Percentiles rank a stretch among this genome's conserved stretches.
Evolutionary conservation across 192 early-diverging fungal genomes (phyloP).

Genomic region (Coemansia brasiliensis): DNA sequence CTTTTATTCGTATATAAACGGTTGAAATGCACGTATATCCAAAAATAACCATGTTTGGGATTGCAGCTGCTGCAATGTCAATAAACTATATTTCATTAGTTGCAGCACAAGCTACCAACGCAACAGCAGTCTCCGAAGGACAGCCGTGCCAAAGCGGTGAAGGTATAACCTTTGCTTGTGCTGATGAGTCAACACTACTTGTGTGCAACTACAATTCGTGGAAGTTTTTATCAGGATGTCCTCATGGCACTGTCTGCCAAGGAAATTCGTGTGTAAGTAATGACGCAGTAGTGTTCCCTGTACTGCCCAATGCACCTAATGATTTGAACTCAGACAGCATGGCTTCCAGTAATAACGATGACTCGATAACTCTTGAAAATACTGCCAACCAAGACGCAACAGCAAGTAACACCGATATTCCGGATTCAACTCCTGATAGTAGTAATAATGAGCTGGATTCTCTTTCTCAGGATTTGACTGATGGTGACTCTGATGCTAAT

Average conservation of each 20-base stretch:
- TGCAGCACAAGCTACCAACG: background rate
- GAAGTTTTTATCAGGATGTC: conserved; percentile 1
- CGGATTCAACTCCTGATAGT: too few relatives aligned
- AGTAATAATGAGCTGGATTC: too few relatives aligned
- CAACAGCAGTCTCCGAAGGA: background rate
- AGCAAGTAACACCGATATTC: too few relatives aligned
- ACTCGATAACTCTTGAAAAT: background rate
- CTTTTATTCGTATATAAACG: background rate
- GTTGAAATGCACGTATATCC: background rate
- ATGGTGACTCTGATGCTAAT: background rate
- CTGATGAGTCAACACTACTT: background rate
- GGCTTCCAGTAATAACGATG: background rate
- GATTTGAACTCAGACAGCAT: background rate
- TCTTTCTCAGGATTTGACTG: background rate
- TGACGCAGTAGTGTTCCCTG: background rate
- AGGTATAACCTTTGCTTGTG: background rate
- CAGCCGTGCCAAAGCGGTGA: background rate
- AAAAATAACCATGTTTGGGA: background rate
- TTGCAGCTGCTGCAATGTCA: background rate
- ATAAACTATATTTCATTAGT: background rate
- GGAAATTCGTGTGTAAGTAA: background rate
- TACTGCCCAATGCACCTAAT: background rate
- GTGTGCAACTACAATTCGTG: background rate
- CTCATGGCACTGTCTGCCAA: background rate
- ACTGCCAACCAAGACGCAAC: too few relatives aligned